Conservation (phyloP, 108 stramenopile species). For the Epipyxis sp. region DNA sequence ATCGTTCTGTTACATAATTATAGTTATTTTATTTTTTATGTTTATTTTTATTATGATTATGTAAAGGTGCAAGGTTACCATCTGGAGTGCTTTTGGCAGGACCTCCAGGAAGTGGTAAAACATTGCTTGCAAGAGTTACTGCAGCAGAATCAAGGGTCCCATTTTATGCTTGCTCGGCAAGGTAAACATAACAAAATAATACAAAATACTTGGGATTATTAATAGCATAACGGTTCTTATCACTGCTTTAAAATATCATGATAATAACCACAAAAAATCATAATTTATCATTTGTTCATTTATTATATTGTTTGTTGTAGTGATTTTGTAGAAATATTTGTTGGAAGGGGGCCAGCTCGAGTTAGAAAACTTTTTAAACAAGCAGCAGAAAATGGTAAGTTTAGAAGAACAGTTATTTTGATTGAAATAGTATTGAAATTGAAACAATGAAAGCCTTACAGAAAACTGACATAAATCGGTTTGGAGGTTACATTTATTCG, state of each 20-base stretch:
- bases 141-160: slow-evolving; percentile 57
- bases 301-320: no score
- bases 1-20: no score
- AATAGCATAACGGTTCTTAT: not conserved
- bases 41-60: not conserved
- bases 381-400: slow-evolving; percentile 30
- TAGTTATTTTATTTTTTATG: not conserved
- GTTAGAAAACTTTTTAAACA: slow-evolving; percentile 78
- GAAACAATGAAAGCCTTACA: no score
- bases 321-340: slow-evolving; percentile 56
- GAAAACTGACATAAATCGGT: no score
- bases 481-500: no score
- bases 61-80: slow-evolving; percentile 55
- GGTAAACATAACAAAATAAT: slow-evolving; percentile 52
- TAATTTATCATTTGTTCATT: not conserved
- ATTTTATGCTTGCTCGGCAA: slow-evolving; percentile 63
- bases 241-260: not conserved
- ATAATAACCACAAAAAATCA: not conserved
- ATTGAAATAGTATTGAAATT: no score
- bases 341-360: slow-evolving; percentile 72
- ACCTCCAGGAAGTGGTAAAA: slow-evolving; percentile 55
- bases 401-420: no score
- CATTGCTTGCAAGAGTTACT: slow-evolving; percentile 56
- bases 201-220: not conserved
- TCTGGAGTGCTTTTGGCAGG: slow-evolving; percentile 56